Conservation (phyloP, 2,329 filamentous ascomycete genomes). For the Fonsecaea pedrosoi region DNA sequence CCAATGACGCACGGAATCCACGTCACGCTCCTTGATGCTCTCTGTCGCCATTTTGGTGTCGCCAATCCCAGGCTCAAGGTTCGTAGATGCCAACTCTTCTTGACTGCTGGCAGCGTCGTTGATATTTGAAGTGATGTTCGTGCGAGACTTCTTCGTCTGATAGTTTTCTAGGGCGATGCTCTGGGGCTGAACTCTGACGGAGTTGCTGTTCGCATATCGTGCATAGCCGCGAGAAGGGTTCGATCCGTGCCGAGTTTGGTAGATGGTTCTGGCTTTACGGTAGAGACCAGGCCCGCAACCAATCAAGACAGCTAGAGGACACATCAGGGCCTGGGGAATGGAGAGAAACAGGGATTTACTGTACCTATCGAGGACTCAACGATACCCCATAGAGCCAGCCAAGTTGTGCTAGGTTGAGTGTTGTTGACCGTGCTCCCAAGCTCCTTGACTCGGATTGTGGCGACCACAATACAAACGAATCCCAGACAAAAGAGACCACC, state of each 20-base stretch:
- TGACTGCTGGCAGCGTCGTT: constrained; percentile 15
- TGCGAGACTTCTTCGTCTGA: constrained; percentile 6
- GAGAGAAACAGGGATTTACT: not conserved
- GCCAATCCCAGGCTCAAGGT: constrained; percentile 9
- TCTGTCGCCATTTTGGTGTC: constrained; percentile 8
- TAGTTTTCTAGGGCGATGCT: constrained; percentile 9
- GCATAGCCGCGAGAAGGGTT: constrained; percentile 6
- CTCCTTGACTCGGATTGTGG: constrained; percentile 15
- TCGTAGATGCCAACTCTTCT: constrained; percentile 12
- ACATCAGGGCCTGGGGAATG: not conserved
- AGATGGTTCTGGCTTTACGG: constrained; percentile 9
- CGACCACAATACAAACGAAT: constrained; percentile 12
- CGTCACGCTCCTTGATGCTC: constrained; percentile 6
- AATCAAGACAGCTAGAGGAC: constrained; percentile 7
- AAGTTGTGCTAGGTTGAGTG: constrained; percentile 12
- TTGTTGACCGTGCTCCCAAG: constrained; percentile 15
- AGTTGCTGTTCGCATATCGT: constrained; percentile 9
- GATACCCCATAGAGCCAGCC: constrained; percentile 15
- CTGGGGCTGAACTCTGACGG: not conserved
- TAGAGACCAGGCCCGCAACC: constrained; percentile 13
- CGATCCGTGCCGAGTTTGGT: constrained; percentile 14
- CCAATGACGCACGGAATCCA: constrained; percentile 8
- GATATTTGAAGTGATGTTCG: not conserved
- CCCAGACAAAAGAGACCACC: constrained; percentile 13
- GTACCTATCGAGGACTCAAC: constrained; percentile 14